Conservation (phyloP, 108 stramenopile genomes). For the Halocafeteria seosinensis region DNA sequence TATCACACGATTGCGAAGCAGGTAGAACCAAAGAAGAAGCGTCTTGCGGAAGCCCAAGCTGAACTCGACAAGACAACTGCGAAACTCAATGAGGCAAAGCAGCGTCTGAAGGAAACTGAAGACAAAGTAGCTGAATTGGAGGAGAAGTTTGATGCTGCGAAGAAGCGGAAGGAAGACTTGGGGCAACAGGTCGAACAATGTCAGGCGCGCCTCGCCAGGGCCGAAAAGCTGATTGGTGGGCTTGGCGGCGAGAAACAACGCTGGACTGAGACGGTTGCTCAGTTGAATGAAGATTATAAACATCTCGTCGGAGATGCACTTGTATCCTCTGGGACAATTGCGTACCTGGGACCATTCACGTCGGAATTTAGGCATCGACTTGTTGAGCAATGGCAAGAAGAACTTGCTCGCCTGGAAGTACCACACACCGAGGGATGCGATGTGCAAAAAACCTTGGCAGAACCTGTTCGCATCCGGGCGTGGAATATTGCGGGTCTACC, state of each 20-base stretch:
- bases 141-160: constrained; percentile 25
- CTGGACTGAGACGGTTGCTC: constrained; percentile 36
- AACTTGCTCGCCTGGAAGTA: constrained; percentile 12
- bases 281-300: constrained; percentile 20
- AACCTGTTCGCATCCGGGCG: constrained; percentile 28
- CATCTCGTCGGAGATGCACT: constrained; percentile 39
- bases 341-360: constrained; percentile 48
- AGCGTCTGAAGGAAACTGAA: constrained; percentile 27
- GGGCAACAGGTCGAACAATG: constrained; percentile 29
- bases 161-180: constrained; percentile 33
- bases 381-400: constrained; percentile 26
- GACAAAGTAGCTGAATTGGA: constrained; percentile 30
- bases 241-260: constrained; percentile 43
- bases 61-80: constrained; percentile 32
- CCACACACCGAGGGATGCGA: constrained; percentile 31
- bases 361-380: constrained; percentile 29
- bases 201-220: constrained; percentile 33
- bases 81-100: constrained; percentile 23
- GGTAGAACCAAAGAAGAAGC: constrained; percentile 39
- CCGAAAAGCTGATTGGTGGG: constrained; percentile 50
- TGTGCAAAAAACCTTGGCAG: constrained; percentile 24
- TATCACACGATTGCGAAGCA: constrained; percentile 45
- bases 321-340: constrained; percentile 33
- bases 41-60: constrained; percentile 30
- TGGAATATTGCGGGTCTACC: constrained; percentile 41